A percentile compares a stretch with the other conserved stretches of the same genome.
Conservation (phyloP, 1,139 yeast genomes). For the Zygosaccharomyces sapae region DNA sequence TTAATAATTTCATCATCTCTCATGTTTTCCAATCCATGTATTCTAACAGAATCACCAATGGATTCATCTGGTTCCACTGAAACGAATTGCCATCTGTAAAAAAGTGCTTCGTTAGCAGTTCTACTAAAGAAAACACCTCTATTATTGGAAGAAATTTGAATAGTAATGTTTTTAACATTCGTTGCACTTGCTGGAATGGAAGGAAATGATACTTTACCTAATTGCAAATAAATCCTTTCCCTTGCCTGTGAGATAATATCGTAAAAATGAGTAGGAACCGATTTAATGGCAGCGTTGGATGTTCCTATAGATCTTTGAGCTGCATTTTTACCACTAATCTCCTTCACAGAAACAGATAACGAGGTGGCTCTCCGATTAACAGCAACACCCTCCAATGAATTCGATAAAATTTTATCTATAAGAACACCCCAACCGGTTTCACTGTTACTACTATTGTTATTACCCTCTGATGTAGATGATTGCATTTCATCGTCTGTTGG, state of each 20-base stretch:
- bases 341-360: conserved; percentile 67
- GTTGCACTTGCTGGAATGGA: conserved; percentile 22
- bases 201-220: conserved; percentile 47
- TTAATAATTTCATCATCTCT: conserved; percentile 50
- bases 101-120: conserved; percentile 60
- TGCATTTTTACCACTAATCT: conserved; percentile 51
- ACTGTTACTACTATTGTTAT: conserved; percentile 24
- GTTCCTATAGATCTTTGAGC: conserved; percentile 42
- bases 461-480: conserved; percentile 24
- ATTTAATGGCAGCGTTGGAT: conserved; percentile 40
- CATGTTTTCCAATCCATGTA: conserved; percentile 49
- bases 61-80: conserved; percentile 74
- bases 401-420: conserved; percentile 71
- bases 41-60: conserved; percentile 63
- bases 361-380: conserved; percentile 78
- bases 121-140: conserved; percentile 54
- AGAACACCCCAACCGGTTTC: conserved; percentile 90
- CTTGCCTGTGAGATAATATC: conserved; percentile 59
- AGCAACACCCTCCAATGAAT: conserved; percentile 75
- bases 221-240: conserved; percentile 56
- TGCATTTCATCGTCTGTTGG: conserved; percentile 17
- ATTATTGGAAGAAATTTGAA: conserved; percentile 44
- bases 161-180: conserved; percentile 41
- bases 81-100: conserved; percentile 65
- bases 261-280: conserved; percentile 58